Evolutionary conservation across 1,284 basidiomycete genomes (phyloP).

Genomic region (Fomitopsis schrenkii): DNA sequence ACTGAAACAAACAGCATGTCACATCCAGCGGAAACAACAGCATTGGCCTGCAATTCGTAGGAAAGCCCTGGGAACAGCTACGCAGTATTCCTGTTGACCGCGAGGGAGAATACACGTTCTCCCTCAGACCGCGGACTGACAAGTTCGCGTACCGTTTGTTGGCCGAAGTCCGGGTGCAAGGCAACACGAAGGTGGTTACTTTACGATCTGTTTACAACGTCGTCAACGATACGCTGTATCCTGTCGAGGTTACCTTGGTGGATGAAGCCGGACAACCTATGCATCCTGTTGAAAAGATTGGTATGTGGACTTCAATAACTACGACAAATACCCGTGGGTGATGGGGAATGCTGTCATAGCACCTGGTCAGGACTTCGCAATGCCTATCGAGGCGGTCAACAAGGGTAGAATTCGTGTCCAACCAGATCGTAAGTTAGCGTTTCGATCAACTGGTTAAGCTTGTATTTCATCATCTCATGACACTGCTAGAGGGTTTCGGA

Average conservation of each 20-base stretch:
- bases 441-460: not conserved
- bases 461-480: constrained; percentile 9
- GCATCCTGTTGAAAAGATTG: constrained; percentile 82
- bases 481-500: constrained; percentile 79
- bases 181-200: constrained; percentile 96
- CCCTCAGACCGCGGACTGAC: constrained; percentile 75
- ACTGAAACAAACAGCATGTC: constrained; percentile 57
- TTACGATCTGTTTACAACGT: constrained; percentile 93
- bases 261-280: constrained; percentile 83
- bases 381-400: constrained; percentile 91
- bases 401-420: constrained; percentile 84
- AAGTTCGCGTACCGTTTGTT: constrained; percentile 82
- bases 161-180: constrained; percentile 87
- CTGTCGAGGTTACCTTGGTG: constrained; percentile 89
- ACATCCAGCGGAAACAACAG: constrained; percentile 77
- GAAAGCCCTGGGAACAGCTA: constrained; percentile 89
- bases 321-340: constrained; percentile 6
- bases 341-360: constrained; percentile 31
- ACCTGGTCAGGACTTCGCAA: constrained; percentile 85
- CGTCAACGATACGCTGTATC: constrained; percentile 90
- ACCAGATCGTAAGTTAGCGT: constrained; percentile 75
- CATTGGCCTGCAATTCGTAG: constrained; percentile 81
- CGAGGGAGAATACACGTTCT: constrained; percentile 91
- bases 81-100: constrained; percentile 89
- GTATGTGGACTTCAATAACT: constrained; percentile 35